These are phyloP conservation scores for Hypsizygus marmoreus DNA, from an alignment of 768 basidiomycete genomes.

Conservation along the genomic window DNA sequence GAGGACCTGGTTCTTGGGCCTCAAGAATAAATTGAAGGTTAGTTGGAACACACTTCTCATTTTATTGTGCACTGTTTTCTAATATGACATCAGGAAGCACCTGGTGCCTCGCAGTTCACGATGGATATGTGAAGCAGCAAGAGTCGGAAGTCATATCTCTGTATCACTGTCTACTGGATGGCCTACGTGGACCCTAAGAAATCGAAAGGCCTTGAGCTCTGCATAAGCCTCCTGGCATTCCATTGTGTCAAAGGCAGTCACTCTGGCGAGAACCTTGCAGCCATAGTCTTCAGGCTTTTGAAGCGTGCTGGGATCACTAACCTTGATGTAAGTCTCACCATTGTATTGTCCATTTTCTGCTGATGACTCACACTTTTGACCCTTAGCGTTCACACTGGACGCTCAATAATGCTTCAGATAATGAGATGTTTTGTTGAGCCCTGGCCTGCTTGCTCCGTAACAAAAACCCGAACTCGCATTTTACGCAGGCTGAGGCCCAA, in stretches of 20 bases:
- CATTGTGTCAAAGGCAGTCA: conserved; percentile 16
- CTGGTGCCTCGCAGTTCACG: conserved; percentile 14
- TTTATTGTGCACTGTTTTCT: no score
- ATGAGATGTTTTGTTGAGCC: conserved; percentile 9
- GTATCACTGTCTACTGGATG: conserved; percentile 21
- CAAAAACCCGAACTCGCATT: conserved; percentile 3
- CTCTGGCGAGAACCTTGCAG: conserved; percentile 9
- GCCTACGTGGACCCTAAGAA: neutral
- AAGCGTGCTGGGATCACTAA: no score
- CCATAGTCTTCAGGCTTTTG: conserved; percentile 4
- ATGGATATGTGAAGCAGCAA: conserved; percentile 20
- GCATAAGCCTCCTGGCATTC: conserved; percentile 15
- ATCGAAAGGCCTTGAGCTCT: conserved; percentile 4
- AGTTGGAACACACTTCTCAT: no score
- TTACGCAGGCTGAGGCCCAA: conserved; percentile 7
- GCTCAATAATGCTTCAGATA: conserved; percentile 18
- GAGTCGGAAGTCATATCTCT: conserved; percentile 8
- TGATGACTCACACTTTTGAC: neutral
- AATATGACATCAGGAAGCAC: conserved; percentile 6
- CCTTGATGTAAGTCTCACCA: conserved; percentile 5
- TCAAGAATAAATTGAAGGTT: conserved; percentile 26
- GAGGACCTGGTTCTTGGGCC: conserved; percentile 19
- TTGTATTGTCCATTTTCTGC: neutral
- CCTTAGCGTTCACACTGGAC: conserved; percentile 10
- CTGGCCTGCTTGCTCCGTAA: neutral